Conservation (phyloP, 495 filamentous ascomycete genomes). For the Hyphodiscus hymeniophilus region DNA sequence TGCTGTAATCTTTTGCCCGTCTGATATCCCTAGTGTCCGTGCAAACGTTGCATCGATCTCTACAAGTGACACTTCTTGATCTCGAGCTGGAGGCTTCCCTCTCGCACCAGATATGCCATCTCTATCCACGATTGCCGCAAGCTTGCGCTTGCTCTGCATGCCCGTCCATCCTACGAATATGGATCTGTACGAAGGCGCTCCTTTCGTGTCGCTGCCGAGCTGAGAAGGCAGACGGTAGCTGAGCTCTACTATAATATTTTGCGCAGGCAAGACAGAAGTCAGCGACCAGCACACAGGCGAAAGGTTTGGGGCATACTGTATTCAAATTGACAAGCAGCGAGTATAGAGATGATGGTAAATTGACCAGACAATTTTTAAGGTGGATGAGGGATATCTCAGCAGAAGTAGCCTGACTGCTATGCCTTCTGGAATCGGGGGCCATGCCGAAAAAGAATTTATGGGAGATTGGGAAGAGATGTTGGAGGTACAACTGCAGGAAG, state of each 20-base stretch:
- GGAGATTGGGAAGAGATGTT: neutral
- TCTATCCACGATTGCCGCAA: slow-evolving; percentile 60
- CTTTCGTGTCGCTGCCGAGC: slow-evolving; percentile 27
- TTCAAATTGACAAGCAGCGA: slow-evolving; percentile 78
- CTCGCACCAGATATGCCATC: slow-evolving; percentile 57
- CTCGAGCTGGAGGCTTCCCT: slow-evolving; percentile 41
- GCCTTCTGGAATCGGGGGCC: slow-evolving; percentile 14
- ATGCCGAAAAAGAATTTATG: slow-evolving; percentile 5
- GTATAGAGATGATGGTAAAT: slow-evolving; percentile 80
- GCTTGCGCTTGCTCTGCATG: slow-evolving; percentile 82
- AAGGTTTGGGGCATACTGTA: slow-evolving; percentile 48
- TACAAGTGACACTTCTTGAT: slow-evolving; percentile 65
- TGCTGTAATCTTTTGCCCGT: slow-evolving; percentile 72
- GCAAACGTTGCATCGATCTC: slow-evolving; percentile 90
- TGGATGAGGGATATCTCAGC: slow-evolving; percentile 74
- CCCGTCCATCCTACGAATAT: slow-evolving; percentile 93
- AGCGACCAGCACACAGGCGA: neutral
- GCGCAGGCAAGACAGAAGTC: slow-evolving; percentile 52
- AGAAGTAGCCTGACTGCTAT: slow-evolving; percentile 42
- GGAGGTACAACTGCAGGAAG: too few species aligned
- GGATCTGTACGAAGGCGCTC: slow-evolving; percentile 49
- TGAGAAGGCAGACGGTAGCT: slow-evolving; percentile 45
- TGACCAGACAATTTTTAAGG: slow-evolving; percentile 89
- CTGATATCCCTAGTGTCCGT: slow-evolving; percentile 66
- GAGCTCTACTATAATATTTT: slow-evolving; percentile 94